These are phyloP conservation scores for Marchantia paleacea DNA, from an alignment of 225 moss, liverwort and hornwort genomes.

Conservation along the genomic window DNA sequence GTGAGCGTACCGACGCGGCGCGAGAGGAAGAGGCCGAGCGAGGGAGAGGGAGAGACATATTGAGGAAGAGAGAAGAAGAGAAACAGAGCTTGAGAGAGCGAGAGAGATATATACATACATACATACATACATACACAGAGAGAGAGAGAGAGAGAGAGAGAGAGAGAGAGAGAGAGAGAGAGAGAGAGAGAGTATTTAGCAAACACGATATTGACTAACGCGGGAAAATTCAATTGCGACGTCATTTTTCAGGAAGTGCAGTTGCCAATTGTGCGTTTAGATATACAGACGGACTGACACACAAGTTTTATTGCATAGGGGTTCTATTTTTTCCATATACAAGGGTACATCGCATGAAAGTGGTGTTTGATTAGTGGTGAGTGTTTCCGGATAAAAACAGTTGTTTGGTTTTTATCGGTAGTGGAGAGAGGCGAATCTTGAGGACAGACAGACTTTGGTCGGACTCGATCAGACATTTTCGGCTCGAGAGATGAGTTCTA, in stretches of 20 bases:
- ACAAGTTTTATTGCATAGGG: conserved; percentile 5
- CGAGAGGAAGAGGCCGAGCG: background rate
- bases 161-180: background rate
- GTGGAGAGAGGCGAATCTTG: background rate
- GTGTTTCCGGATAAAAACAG: conserved; percentile 5
- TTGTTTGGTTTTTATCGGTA: background rate
- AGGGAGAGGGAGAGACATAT: background rate
- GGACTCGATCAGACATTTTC: background rate
- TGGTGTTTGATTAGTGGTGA: conserved; percentile 4
- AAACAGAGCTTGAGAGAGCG: background rate
- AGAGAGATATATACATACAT: no score
- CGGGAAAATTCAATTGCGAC: background rate
- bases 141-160: conserved; percentile 1
- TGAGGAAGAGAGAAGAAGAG: background rate
- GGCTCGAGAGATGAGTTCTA: conserved; percentile 8
- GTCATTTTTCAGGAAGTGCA: conserved; percentile 3
- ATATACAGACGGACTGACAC: no score
- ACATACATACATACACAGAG: no score
- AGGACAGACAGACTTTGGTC: background rate
- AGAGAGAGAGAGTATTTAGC: background rate
- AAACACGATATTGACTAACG: background rate
- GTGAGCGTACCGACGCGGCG: background rate
- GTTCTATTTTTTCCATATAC: background rate
- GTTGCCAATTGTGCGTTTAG: background rate
- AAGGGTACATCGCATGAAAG: background rate